phyloP scores from a whole-genome alignment of 164 flowering plant species.

The Nelumbo lutea region DNA sequence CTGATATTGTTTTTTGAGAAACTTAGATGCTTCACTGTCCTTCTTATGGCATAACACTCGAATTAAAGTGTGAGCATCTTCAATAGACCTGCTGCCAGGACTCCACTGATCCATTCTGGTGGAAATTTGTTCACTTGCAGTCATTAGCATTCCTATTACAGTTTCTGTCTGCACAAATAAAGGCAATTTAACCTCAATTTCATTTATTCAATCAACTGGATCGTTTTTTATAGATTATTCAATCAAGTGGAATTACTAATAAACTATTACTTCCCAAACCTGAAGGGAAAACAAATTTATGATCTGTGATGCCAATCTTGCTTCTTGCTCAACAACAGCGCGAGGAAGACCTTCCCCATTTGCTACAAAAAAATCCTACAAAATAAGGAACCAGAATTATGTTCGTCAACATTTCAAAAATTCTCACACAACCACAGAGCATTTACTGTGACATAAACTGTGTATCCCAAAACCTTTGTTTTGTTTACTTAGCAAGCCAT shows the following conservation, averaged over 20 bases:
- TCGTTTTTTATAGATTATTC: too few relatives aligned
- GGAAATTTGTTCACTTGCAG: constrained; percentile 61
- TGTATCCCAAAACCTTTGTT: too few relatives aligned
- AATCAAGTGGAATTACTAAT: background rate
- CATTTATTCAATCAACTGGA: background rate
- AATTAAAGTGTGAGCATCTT: constrained; percentile 59
- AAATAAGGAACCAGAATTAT: constrained; percentile 5
- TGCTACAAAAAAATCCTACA: constrained; percentile 84
- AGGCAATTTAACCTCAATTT: background rate
- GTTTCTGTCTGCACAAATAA: constrained; percentile 47
- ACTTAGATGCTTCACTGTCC: constrained; percentile 72
- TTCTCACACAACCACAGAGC: background rate
- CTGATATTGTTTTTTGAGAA: constrained; percentile 60
- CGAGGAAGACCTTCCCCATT: constrained; percentile 88
- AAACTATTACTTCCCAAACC: constrained; percentile 29
- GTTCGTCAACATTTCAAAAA: background rate
- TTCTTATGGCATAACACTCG: constrained; percentile 82
- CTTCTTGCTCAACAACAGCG: constrained; percentile 63
- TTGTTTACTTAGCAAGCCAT: too few relatives aligned
- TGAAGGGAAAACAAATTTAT: constrained; percentile 50
- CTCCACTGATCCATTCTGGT: constrained; percentile 24
- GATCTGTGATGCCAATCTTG: constrained; percentile 49
- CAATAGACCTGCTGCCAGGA: constrained; percentile 25
- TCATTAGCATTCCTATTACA: constrained; percentile 63
- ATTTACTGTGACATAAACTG: too few relatives aligned